A percentile compares a stretch with the other conserved stretches of the same genome.
Evolutionary conservation across 148 eudicot species (phyloP).

Genomic region (Vaccinium corymbosum): DNA sequence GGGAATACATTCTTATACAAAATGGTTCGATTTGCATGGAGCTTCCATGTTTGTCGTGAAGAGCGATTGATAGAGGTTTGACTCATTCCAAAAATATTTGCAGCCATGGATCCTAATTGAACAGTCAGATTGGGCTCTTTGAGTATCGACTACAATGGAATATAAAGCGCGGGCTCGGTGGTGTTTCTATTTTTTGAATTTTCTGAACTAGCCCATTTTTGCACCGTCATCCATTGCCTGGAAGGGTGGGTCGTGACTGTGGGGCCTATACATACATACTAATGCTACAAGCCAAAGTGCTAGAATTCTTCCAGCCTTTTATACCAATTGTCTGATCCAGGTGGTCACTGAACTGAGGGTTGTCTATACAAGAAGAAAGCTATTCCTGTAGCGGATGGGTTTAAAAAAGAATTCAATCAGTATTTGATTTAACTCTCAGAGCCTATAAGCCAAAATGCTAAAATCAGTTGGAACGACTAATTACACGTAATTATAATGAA

Average conservation of each 20-base stretch:
- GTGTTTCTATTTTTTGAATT: neutral
- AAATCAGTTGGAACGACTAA: neutral
- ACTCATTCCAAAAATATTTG: neutral
- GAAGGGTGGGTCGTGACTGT: neutral
- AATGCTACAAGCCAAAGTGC: neutral
- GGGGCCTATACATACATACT: neutral
- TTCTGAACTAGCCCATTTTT: slow-evolving; percentile 8
- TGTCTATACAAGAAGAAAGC: neutral
- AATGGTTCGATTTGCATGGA: slow-evolving; percentile 4
- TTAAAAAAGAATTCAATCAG: neutral
- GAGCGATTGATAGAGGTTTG: neutral
- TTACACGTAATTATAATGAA: neutral
- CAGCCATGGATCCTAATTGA: neutral
- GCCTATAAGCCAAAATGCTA: neutral
- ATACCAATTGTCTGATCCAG: neutral
- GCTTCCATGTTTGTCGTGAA: neutral
- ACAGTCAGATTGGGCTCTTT: neutral
- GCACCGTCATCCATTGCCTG: neutral
- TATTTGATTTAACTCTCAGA: neutral
- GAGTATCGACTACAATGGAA: neutral
- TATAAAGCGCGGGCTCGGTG: neutral
- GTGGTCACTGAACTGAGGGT: neutral
- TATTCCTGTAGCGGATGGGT: neutral
- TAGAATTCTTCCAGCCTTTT: neutral
- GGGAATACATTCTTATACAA: neutral